Evolutionary conservation across 805 yeast species (phyloP).

Genomic region (Wickerhamomyces pijperi): DNA sequence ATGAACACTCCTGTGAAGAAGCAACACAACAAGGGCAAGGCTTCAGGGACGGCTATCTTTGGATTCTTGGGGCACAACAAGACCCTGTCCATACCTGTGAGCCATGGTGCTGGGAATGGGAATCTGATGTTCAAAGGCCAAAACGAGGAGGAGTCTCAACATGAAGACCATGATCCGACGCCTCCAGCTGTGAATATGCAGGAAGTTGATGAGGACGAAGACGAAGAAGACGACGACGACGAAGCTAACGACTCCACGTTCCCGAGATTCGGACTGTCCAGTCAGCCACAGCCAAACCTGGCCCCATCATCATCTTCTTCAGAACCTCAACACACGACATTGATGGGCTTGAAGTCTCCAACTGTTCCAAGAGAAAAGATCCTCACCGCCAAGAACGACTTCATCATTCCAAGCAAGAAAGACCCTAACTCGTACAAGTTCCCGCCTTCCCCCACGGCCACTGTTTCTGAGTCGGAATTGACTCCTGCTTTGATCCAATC

Average conservation of each 20-base stretch:
- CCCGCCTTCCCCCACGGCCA: conserved; percentile 28
- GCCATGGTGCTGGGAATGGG: not conserved
- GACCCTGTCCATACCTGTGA: conserved; percentile 50
- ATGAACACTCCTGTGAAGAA: conserved; percentile 5
- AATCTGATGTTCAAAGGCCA: conserved; percentile 14
- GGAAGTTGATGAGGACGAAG: too few species aligned
- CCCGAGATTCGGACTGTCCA: not conserved
- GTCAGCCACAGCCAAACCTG: too few species aligned
- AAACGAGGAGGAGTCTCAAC: conserved; percentile 9
- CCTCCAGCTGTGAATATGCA: too few species aligned
- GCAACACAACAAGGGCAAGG: conserved; percentile 46
- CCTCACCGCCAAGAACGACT: conserved; percentile 16
- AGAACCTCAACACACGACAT: not conserved
- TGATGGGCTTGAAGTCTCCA: not conserved
- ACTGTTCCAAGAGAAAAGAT: not conserved
- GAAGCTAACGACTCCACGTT: too few species aligned
- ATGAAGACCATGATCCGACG: too few species aligned
- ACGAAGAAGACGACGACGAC: too few species aligned
- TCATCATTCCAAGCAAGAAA: conserved; percentile 36
- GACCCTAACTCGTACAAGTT: conserved; percentile 44
- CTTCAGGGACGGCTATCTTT: conserved; percentile 74
- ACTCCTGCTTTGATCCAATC: conserved; percentile 3
- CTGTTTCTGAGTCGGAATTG: conserved; percentile 1
- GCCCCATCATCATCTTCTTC: too few species aligned
- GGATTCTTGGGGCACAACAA: conserved; percentile 59